Evolutionary conservation across 1,139 yeast genomes (phyloP).

Genomic region (Protomyces macrosporus): DNA sequence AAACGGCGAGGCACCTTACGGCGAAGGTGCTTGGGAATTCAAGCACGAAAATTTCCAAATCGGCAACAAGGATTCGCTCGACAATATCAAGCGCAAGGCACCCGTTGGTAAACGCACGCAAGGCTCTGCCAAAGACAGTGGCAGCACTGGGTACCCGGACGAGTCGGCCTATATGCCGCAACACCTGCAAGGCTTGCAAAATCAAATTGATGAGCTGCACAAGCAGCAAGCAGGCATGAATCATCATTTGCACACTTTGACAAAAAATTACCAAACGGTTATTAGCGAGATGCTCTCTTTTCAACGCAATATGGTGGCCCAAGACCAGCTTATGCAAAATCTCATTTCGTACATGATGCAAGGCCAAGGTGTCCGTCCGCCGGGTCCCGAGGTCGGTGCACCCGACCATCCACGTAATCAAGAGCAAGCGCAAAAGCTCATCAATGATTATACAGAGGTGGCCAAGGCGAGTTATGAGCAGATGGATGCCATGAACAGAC

Average conservation of each 20-base stretch:
- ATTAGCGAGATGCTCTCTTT: slow-evolving; percentile 36
- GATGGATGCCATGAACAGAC: slow-evolving; percentile 22
- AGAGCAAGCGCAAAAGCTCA: slow-evolving; percentile 27
- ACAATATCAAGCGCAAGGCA: slow-evolving; percentile 54
- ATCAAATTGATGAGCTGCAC: slow-evolving; percentile 44
- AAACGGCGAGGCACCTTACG: slow-evolving; percentile 47
- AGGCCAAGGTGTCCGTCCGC: not conserved
- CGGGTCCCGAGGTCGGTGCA: not conserved
- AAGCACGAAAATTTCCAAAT: slow-evolving; percentile 80
- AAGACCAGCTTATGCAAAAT: slow-evolving; percentile 26
- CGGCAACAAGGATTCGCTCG: slow-evolving; percentile 65
- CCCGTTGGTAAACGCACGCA: slow-evolving; percentile 31
- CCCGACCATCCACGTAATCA: not conserved
- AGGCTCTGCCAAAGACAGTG: not conserved
- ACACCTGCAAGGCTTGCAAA: slow-evolving; percentile 41
- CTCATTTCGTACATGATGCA: slow-evolving; percentile 22
- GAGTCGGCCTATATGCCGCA: not conserved
- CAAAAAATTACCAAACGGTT: slow-evolving; percentile 58
- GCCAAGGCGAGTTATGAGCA: slow-evolving; percentile 26
- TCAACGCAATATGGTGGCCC: slow-evolving; percentile 27
- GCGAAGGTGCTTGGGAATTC: slow-evolving; percentile 91
- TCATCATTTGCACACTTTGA: slow-evolving; percentile 47
- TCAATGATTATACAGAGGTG: slow-evolving; percentile 24
- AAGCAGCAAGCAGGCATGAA: slow-evolving; percentile 44
- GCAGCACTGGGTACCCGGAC: not conserved